These are phyloP conservation scores for Kodamaea alishanica DNA, from an alignment of 1,139 yeast species.

Conservation along the genomic window DNA sequence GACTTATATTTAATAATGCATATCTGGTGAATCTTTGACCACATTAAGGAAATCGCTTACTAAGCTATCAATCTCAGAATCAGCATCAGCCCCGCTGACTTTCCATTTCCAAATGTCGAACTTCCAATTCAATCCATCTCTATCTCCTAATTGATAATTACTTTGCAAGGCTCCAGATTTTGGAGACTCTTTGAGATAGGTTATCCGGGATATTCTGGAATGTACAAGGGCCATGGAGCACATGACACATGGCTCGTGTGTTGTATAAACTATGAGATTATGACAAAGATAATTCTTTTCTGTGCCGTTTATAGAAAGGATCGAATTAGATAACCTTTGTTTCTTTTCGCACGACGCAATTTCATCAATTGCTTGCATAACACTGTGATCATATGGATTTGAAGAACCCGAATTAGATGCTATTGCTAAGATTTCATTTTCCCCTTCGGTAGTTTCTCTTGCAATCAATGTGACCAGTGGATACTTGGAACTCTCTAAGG, in stretches of 20 bases:
- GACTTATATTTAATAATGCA: constrained; percentile 5
- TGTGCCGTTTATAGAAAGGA: constrained; percentile 3
- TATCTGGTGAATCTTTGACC: background rate
- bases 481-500: constrained; percentile 1
- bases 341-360: constrained; percentile 52
- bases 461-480: constrained; percentile 26
- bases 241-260: constrained; percentile 97
- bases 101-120: constrained; percentile 75
- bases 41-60: constrained; percentile 9
- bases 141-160: constrained; percentile 70
- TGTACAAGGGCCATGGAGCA: constrained; percentile 95
- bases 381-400: constrained; percentile 64
- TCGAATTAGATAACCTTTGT: constrained; percentile 19
- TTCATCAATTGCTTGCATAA: constrained; percentile 63
- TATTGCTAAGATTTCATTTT: constrained; percentile 19
- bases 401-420: constrained; percentile 19
- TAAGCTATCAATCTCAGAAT: constrained; percentile 16
- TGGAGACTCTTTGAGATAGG: constrained; percentile 49
- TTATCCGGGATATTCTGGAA: constrained; percentile 70
- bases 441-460: constrained; percentile 10
- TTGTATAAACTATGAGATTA: constrained; percentile 72
- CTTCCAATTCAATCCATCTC: constrained; percentile 70
- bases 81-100: constrained; percentile 21
- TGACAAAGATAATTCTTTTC: constrained; percentile 62
- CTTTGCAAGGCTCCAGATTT: constrained; percentile 53